Conservation (phyloP, 2,329 filamentous ascomycete species). For the Colletotrichum cordylinicola region DNA sequence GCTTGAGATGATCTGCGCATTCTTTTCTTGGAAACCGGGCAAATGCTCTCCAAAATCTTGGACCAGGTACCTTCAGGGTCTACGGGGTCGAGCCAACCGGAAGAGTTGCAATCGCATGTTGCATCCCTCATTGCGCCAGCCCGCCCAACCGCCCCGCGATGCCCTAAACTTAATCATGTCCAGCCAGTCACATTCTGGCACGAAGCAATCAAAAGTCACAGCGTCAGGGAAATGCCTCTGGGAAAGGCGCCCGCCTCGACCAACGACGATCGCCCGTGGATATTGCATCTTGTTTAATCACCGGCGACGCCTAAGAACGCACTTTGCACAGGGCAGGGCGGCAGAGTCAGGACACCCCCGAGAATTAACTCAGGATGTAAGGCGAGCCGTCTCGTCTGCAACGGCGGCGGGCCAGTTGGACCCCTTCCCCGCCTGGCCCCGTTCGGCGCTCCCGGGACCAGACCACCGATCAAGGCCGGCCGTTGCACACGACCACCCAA, state of each 20-base stretch:
- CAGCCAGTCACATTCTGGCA: not conserved
- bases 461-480: not conserved
- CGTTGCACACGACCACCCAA: not conserved
- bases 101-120: not conserved
- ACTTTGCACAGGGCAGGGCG: not conserved
- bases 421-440: constrained; percentile 5
- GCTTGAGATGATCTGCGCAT: not conserved
- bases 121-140: not conserved
- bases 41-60: not conserved
- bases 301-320: not conserved
- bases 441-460: constrained; percentile 10
- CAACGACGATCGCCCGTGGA: not conserved
- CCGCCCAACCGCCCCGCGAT: not conserved
- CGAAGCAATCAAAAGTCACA: not conserved
- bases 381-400: not conserved
- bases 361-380: not conserved
- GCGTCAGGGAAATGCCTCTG: not conserved
- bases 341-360: not conserved
- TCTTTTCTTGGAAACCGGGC: constrained; percentile 7
- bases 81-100: not conserved
- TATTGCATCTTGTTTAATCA: not conserved
- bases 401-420: not conserved
- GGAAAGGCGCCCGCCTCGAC: not conserved
- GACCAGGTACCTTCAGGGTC: not conserved
- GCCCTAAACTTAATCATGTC: not conserved